Evolutionary conservation across 495 filamentous ascomycete species (phyloP).

Genomic region (Cenococcum geophilum): DNA sequence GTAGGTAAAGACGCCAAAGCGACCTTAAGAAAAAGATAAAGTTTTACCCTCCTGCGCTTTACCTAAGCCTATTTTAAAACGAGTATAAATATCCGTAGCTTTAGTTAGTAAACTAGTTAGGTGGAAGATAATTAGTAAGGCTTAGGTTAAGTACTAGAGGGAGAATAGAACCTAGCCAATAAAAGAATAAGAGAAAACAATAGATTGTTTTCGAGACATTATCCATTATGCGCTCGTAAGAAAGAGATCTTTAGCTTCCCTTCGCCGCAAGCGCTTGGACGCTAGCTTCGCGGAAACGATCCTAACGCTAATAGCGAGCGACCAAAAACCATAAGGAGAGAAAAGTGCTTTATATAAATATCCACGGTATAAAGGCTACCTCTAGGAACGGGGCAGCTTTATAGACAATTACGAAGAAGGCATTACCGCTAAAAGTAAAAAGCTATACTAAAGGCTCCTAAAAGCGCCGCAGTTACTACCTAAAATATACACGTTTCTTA

Average conservation of each 20-base stretch:
- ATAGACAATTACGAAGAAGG: background rate
- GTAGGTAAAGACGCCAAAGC: too few species aligned
- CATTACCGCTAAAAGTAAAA: conserved; percentile 4
- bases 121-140: too few species aligned
- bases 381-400: background rate
- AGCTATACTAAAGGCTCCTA: conserved; percentile 5
- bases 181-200: background rate
- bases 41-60: too few species aligned
- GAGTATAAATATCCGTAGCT: too few species aligned
- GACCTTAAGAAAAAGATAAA: too few species aligned
- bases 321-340: background rate
- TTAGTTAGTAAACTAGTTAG: too few species aligned
- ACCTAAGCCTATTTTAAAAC: too few species aligned
- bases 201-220: too few species aligned
- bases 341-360: conserved; percentile 3
- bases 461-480: conserved; percentile 2
- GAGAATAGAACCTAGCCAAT: background rate
- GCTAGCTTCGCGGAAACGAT: background rate
- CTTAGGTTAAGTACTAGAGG: too few species aligned
- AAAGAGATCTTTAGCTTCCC: background rate
- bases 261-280: background rate
- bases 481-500: conserved; percentile 6
- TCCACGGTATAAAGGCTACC: background rate
- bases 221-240: background rate
- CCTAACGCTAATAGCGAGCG: background rate